Base-by-base conservation (phyloP, 257 asterid species). In the Rhazya stricta region DNA sequence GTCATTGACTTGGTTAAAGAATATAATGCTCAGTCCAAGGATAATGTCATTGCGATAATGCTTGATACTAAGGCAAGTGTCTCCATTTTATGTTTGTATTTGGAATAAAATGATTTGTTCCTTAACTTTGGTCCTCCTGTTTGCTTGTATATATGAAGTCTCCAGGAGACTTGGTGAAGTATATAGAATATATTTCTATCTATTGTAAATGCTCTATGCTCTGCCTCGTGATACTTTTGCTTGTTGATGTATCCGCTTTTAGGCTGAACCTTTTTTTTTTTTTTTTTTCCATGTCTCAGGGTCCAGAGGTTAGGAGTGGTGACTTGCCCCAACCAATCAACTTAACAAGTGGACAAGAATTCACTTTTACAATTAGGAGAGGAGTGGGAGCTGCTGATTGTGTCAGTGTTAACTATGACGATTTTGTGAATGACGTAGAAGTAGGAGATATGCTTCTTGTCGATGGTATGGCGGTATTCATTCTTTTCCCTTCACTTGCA, bases 241-340 rank as follows among this genome's bases (percentile, higher is more conserved):
- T 56, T 51, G 68, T 53, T 45, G 46, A 54, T 76, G 30, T 66
- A 21, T 15, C 12, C 56, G 21, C 58, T 66, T 73, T 60, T 57
- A 36, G 72, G 69, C 54, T 78, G n/a, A 66, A 42, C 23, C n/a
- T n/a, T n/a, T n/a, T n/a, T n/a, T n/a, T n/a, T n/a, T n/a, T n/a
- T n/a, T 77, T 58, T 71, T 62, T 74, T 72, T 81, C 34, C 58
- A 79, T 72, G 68, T 86, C 82, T 77, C 96, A 95, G 98, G 99
- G 99, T 76, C 99, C 99, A 76, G 98, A 95, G 89, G 99, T 95
- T 78, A 89, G 99, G 79, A 92, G 98, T 77, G 99, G 99, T 21
- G 99, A 95, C 81, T 92, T 95, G 83, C 98, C 99, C 62, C 98
- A 95, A 78, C 99, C 99, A 42, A 86, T 91, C 81, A 87, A 34